phyloP scores from a whole-genome alignment of 306 rosid species.

The Dicorynia guianensis region DNA sequence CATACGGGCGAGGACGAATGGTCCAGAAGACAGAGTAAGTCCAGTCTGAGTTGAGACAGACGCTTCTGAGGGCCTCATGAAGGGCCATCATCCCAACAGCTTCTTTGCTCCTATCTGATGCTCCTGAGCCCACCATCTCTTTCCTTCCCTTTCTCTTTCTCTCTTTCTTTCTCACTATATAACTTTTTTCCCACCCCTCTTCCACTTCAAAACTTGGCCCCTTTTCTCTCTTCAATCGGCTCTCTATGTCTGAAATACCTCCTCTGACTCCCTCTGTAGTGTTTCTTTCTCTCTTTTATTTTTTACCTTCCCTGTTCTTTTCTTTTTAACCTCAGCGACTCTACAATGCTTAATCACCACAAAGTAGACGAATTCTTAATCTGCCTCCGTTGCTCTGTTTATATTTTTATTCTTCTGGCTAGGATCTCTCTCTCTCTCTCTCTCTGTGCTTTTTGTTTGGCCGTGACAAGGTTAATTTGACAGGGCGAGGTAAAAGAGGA shows the following conservation, averaged over 20 bases:
- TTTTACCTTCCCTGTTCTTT: neutral
- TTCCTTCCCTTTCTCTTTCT: slow-evolving; percentile 38
- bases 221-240: slow-evolving; percentile 16
- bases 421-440: slow-evolving; percentile 10
- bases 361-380: slow-evolving; percentile 28
- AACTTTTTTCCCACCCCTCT: slow-evolving; percentile 7
- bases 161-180: slow-evolving; percentile 11
- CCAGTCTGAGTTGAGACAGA: slow-evolving; percentile 87
- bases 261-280: slow-evolving; percentile 48
- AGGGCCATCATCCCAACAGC: slow-evolving; percentile 99
- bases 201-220: slow-evolving; percentile 5
- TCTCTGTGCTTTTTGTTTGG: slow-evolving; percentile 31
- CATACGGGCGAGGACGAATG: slow-evolving; percentile 99
- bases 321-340: neutral
- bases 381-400: neutral
- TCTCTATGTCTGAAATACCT: slow-evolving; percentile 6
- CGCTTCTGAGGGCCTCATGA: slow-evolving; percentile 99
- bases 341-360: slow-evolving; percentile 7
- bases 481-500: slow-evolving; percentile 25
- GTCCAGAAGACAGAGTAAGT: slow-evolving; percentile 99
- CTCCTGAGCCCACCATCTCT: slow-evolving; percentile 99
- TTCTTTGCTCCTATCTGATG: slow-evolving; percentile 97
- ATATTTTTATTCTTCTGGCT: too few relatives aligned
- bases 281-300: slow-evolving; percentile 28
- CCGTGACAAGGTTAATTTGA: slow-evolving; percentile 55